phyloP scores from a whole-genome alignment of 2,329 filamentous ascomycete genomes.

The Aspergillus thermomutatus region DNA sequence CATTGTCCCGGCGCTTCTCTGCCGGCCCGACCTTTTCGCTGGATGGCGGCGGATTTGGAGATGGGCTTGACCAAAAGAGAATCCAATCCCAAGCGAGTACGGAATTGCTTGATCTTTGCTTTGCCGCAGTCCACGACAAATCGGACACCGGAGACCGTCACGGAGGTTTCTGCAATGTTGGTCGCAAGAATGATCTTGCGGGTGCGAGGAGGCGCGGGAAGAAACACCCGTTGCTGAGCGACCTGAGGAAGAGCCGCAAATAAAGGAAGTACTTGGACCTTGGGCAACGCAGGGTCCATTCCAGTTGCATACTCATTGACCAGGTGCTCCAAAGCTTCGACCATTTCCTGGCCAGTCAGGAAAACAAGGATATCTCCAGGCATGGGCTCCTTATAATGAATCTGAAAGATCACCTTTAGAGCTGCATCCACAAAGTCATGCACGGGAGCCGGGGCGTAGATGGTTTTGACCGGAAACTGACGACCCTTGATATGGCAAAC shows the following conservation, averaged over 20 bases:
- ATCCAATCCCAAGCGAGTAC: constrained; percentile 78
- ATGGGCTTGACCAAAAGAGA: constrained; percentile 87
- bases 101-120: constrained; percentile 89
- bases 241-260: constrained; percentile 87
- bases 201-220: constrained; percentile 68
- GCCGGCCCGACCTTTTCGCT: constrained; percentile 86
- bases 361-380: constrained; percentile 94
- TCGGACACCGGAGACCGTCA: constrained; percentile 89
- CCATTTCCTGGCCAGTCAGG: constrained; percentile 87
- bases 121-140: constrained; percentile 93
- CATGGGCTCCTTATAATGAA: constrained; percentile 83
- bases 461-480: constrained; percentile 77
- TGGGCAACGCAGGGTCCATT: constrained; percentile 70
- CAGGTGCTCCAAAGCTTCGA: constrained; percentile 74
- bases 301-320: constrained; percentile 75
- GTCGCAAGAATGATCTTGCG: constrained; percentile 90
- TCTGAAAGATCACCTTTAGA: constrained; percentile 76
- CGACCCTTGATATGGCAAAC: constrained; percentile 75
- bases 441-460: constrained; percentile 70
- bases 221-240: constrained; percentile 82
- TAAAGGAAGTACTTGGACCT: constrained; percentile 68
- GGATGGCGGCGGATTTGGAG: constrained; percentile 88
- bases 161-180: constrained; percentile 97
- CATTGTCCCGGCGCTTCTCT: constrained; percentile 90
- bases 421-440: constrained; percentile 79